These are phyloP conservation scores for Xylaria sp. DNA, from an alignment of 2,329 filamentous ascomycete species.

Conservation along the genomic window DNA sequence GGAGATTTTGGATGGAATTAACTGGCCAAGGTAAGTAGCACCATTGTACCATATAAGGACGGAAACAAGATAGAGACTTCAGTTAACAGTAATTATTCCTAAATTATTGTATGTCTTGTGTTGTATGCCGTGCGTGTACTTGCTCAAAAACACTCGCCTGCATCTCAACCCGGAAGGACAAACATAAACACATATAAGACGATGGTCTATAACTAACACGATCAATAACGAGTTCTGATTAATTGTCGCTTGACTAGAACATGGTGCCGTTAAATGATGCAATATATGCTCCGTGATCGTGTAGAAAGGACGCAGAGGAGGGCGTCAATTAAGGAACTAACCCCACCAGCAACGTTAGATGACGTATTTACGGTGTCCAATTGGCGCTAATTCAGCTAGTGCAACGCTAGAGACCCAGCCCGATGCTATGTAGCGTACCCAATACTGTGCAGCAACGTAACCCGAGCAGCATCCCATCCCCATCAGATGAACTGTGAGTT, in stretches of 20 bases:
- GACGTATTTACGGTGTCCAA: constrained; percentile 11
- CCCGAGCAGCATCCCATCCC: not conserved
- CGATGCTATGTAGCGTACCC: not conserved
- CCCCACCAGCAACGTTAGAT: constrained; percentile 6
- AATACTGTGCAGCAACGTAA: constrained; percentile 5
- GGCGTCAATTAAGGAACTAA: not conserved
- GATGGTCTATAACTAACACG: not conserved
- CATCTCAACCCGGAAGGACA: not conserved
- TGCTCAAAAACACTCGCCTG: not conserved
- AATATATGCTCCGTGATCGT: not conserved
- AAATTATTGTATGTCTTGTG: not conserved
- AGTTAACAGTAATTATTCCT: not conserved
- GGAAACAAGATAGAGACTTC: not conserved
- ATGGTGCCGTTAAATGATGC: constrained; percentile 1
- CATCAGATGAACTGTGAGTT: not conserved
- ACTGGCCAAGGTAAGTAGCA: not conserved
- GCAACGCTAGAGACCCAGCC: not conserved
- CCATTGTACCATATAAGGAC: not conserved
- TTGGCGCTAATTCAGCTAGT: not conserved
- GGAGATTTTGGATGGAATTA: not conserved
- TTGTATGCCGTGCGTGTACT: not conserved
- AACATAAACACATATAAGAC: not conserved
- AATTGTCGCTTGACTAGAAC: not conserved
- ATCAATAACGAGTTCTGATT: not conserved
- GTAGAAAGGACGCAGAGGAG: not conserved